Conservation (phyloP, 345 rosid species). For the Rubroshorea leprosula region DNA sequence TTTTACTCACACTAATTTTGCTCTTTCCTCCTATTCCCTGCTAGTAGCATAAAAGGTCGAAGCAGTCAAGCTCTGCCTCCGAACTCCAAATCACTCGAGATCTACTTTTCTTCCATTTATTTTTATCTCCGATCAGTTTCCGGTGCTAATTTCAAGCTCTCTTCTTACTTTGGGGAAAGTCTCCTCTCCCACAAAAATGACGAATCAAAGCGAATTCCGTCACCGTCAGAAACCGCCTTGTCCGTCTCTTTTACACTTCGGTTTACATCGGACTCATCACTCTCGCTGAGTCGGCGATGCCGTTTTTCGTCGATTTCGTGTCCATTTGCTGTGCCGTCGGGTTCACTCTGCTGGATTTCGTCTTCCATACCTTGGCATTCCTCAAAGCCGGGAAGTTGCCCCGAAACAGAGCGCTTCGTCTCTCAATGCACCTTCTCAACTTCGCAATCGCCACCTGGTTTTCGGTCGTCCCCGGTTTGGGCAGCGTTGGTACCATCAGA, state of each 20-base stretch:
- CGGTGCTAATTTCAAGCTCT: neutral
- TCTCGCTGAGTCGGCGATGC: slow-evolving; percentile 37
- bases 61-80: neutral
- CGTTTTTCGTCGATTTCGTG: slow-evolving; percentile 48
- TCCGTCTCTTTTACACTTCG: slow-evolving; percentile 32
- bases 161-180: slow-evolving; percentile 27
- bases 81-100: neutral
- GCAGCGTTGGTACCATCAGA: slow-evolving; percentile 48
- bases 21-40: neutral
- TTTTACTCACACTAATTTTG: neutral
- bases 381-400: slow-evolving; percentile 45
- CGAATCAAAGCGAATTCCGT: neutral
- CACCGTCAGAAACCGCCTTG: slow-evolving; percentile 13
- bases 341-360: slow-evolving; percentile 50
- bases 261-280: slow-evolving; percentile 34
- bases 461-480: slow-evolving; percentile 39
- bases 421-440: slow-evolving; percentile 26
- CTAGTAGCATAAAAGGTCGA: neutral
- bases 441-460: slow-evolving; percentile 39
- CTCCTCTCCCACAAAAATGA: neutral
- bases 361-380: slow-evolving; percentile 46
- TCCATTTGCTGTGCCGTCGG: slow-evolving; percentile 53
- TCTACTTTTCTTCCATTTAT: neutral
- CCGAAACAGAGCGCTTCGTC: slow-evolving; percentile 10
- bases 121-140: no score